Evolutionary conservation across 805 yeast genomes (phyloP), one percentile per base, ranked within the genome.

Genomic region (Kuraishia floccosa): DNA sequence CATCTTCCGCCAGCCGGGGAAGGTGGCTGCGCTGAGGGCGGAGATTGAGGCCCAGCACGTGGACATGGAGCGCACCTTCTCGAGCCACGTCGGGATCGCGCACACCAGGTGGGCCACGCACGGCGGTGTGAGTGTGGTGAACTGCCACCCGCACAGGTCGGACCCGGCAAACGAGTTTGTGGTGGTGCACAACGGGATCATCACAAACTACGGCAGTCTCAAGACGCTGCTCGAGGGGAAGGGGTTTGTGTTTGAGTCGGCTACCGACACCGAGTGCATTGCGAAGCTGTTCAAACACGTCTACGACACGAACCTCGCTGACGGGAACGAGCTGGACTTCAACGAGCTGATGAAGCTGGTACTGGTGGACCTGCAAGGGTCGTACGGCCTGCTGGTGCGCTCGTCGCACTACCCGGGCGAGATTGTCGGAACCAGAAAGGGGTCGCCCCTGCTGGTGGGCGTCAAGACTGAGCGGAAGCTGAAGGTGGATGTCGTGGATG

Each of bases 21-120:
- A 91, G 58, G 99, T 91, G 43, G 72, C 71, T 41, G 78, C 75
- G 35, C 75, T 91, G 52, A 78, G 69, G 52, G 66, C 73, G 39
- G 76, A 77, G 57, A 74, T 83, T 42, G 63, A 58, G 20, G 33
- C 45, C 4, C 50, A 45, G 15, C 54, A 70, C 28, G 68, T 76
- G 35, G 72, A 80, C 46, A 66, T 78, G 44, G 56, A 66, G 18
- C 75, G 71, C 37, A 65, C 72, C 14, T 86, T 84, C 50, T 77
- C 72, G 44, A 74, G 79, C 54, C 98, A 91, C 52, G 86, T 77
- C 37, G 98, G 95, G 52, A 91, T 91, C 54, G 97, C 98, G 16
- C 99, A 91, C 60, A 91, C 99, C 10, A 82, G 99, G 66, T 91
- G 99, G 99, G 99, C 99, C 31, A 91, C 99, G 24, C 99, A 91